Percentiles rank a stretch among this genome's conserved stretches.
Evolutionary conservation across 768 basidiomycete genomes (phyloP).

Genomic region (Wakefieldia striispora): DNA sequence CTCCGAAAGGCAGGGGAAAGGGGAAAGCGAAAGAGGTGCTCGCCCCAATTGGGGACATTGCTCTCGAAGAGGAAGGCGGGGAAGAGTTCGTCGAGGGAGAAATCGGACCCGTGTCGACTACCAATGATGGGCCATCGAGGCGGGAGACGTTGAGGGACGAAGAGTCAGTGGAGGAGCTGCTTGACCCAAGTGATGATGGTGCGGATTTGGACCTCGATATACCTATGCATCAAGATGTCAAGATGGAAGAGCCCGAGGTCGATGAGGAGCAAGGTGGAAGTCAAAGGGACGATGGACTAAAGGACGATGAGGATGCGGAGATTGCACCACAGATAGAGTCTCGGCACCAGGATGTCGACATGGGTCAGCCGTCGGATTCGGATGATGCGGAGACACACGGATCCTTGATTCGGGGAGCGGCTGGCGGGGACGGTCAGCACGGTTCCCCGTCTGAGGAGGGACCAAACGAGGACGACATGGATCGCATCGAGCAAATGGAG

Average conservation of each 20-base stretch:
- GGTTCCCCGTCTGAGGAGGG: background rate
- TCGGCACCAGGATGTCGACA: conserved; percentile 9
- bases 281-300: background rate
- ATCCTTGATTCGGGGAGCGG: conserved; percentile 4
- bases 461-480: conserved; percentile 3
- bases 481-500: conserved; percentile 19
- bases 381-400: conserved; percentile 30
- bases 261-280: background rate
- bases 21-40: conserved; percentile 3
- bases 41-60: conserved; percentile 3
- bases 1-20: conserved; percentile 1
- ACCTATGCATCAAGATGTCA: too few species aligned
- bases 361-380: conserved; percentile 22
- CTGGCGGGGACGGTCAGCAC: too few species aligned
- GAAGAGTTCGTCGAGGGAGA: background rate
- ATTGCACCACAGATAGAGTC: background rate
- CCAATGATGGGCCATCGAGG: background rate
- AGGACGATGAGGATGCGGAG: background rate
- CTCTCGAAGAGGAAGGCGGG: background rate
- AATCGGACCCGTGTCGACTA: background rate
- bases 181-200: conserved; percentile 3
- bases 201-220: too few species aligned
- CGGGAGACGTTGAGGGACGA: conserved; percentile 21
- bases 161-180: conserved; percentile 21
- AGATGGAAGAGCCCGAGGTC: too few species aligned